Evolutionary conservation across 768 basidiomycete genomes (phyloP), one percentile per base, ranked within the genome.

Genomic region (Coprinellus micaceus): DNA sequence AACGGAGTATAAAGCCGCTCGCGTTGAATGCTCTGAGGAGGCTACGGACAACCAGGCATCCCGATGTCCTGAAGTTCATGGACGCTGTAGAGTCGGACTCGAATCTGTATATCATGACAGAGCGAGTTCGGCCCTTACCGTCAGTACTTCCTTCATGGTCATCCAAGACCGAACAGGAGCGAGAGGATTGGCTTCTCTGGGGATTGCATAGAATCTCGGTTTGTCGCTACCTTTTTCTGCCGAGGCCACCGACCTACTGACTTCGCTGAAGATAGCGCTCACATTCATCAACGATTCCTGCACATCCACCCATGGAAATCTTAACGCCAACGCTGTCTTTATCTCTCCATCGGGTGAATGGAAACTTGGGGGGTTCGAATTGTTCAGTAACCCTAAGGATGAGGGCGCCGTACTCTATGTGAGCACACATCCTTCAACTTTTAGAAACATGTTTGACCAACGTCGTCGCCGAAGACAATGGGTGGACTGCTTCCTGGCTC

Each of bases 291-390:
- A 98, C 64, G 88, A 91, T 40, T 80, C 90, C 7, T 88, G 83
- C 52, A 71, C 81, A 24, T 91, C 91, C 2, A 90, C 91, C 0
- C 94, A 97, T 63, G 94, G 93, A 21, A 89, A 86, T 61, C 66
- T 95, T 54, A 76, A 83, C 57, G 68, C 81, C n/a, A 79, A 81
- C 56, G 85, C 91, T 1, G 82, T 98, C 56, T 98, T 97, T 66
- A 83, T 97, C 51, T 93, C 96, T 0, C 86, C 88, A 0, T 91
- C 93, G 0, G 92, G 96, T 4, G 97, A 99, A 74, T 98, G 96
- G 97, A 91, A 91, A 66, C 74, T 99, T 7, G 95, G 92, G 19
- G 96, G 96, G 0, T 94, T 98, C 65, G 97, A 99, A 64, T 72
- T 96, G 0, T 69, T 97, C 59, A 94, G 92, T 63, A 91, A 81